Percentiles rank a stretch among this genome's conserved stretches.
phyloP scores from a whole-genome alignment of 2,329 filamentous ascomycete species.

The Neofusicoccum sp. region DNA sequence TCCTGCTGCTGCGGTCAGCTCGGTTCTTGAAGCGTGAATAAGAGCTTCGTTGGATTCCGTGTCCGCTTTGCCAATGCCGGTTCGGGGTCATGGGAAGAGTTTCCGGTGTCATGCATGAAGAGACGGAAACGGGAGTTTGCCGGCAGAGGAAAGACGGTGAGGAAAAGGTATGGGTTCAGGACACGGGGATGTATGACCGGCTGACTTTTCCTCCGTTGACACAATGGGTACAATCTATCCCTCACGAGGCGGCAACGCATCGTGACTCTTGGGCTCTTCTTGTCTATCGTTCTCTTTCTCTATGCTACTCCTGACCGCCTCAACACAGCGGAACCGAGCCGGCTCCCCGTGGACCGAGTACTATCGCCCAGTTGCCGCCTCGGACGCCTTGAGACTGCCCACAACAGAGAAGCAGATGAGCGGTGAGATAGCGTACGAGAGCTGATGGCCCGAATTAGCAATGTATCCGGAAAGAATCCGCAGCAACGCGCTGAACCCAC shows the following conservation, averaged over 20 bases:
- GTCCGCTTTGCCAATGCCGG: no score
- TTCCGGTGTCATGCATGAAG: no score
- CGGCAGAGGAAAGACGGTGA: no score
- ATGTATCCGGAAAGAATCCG: background rate
- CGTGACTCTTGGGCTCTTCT: no score
- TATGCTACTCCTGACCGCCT: background rate
- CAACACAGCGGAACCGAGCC: background rate
- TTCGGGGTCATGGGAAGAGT: no score
- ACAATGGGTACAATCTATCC: no score
- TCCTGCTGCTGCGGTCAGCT: no score
- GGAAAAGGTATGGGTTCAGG: no score
- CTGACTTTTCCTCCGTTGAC: background rate
- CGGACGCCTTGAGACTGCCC: slow-evolving; percentile 40
- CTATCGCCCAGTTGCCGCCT: slow-evolving; percentile 27
- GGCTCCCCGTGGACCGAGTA: background rate
- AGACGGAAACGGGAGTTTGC: no score
- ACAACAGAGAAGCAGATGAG: slow-evolving; percentile 46
- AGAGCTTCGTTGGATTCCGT: no score
- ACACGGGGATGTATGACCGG: background rate
- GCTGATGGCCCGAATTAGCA: slow-evolving; percentile 25
- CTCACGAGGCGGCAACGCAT: no score
- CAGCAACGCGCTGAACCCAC: slow-evolving; percentile 28
- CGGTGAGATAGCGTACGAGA: slow-evolving; percentile 44
- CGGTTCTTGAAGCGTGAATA: no score
- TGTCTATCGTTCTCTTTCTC: background rate